Conservation (phyloP, 345 rosid species). For the Salix caprea region DNA sequence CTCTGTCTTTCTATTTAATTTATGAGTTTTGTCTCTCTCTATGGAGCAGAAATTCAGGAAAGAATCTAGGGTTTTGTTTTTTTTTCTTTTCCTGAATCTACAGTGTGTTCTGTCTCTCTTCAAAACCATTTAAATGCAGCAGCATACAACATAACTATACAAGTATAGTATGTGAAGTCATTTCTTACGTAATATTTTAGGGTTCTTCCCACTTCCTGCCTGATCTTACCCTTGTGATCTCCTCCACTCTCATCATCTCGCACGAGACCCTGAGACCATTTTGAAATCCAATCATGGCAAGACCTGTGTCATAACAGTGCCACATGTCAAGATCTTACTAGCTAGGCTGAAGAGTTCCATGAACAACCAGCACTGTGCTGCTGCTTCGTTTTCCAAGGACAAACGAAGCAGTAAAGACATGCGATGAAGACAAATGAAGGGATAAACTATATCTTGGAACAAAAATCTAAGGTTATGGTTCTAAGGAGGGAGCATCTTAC, state of each 20-base stretch:
- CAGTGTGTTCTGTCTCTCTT: too few species aligned
- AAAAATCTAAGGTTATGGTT: constrained; percentile 17
- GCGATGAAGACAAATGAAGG: constrained; percentile 9
- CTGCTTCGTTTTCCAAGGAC: not conserved
- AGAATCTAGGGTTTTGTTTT: too few species aligned
- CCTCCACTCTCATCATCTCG: not conserved
- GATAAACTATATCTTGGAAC: not conserved
- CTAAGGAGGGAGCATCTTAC: not conserved
- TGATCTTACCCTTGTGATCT: not conserved
- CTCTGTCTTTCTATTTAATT: too few species aligned
- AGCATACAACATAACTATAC: too few species aligned
- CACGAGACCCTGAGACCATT: not conserved
- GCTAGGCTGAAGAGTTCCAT: not conserved
- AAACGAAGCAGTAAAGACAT: constrained; percentile 6
- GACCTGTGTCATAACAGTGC: not conserved
- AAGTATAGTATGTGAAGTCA: too few species aligned
- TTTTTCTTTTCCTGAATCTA: too few species aligned
- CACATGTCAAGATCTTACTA: constrained; percentile 3
- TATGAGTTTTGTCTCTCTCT: too few species aligned
- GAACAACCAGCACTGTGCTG: not conserved
- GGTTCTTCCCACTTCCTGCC: not conserved
- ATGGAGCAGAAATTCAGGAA: too few species aligned
- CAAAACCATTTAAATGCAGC: too few species aligned
- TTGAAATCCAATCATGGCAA: not conserved
- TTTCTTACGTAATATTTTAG: too few species aligned